Evolutionary conservation across 1,284 basidiomycete genomes (phyloP).

Genomic region (Cutaneotrichosporon spelunceum): DNA sequence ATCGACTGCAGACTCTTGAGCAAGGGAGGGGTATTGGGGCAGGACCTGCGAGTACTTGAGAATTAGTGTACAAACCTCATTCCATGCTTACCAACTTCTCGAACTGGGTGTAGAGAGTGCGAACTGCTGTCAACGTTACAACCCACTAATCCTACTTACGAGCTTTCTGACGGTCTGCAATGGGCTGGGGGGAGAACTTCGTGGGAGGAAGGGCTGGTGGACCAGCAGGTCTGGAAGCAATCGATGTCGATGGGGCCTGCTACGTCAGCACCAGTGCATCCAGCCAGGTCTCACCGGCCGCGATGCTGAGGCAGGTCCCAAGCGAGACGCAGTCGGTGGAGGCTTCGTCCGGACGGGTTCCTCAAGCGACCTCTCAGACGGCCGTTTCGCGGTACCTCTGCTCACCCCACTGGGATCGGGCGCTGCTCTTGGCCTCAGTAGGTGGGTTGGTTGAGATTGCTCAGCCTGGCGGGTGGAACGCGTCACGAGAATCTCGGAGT

Average conservation of each 20-base stretch:
- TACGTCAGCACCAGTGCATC: background rate
- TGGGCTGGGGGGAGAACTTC: slow-evolving; percentile 33
- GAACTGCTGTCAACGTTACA: slow-evolving; percentile 23
- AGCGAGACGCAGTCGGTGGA: background rate
- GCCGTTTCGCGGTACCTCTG: background rate
- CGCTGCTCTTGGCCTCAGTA: background rate
- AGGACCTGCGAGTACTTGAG: slow-evolving; percentile 37
- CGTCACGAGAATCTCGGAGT: background rate
- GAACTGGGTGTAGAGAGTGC: slow-evolving; percentile 41
- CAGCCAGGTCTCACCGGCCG: background rate
- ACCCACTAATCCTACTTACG: slow-evolving; percentile 22
- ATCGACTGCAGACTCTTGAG: slow-evolving; percentile 34
- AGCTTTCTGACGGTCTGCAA: slow-evolving; percentile 41
- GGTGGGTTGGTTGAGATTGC: slow-evolving; percentile 20
- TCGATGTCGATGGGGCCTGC: background rate
- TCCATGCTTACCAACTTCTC: slow-evolving; percentile 33
- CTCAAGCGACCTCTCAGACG: background rate
- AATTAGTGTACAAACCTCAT: background rate
- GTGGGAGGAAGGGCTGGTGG: slow-evolving; percentile 27
- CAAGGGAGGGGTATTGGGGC: slow-evolving; percentile 33
- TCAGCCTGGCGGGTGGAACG: background rate
- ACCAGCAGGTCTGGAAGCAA: background rate
- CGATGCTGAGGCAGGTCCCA: background rate
- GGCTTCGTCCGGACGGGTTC: background rate
- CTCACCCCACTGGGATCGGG: background rate